phyloP scores from a whole-genome alignment of 1,284 basidiomycete genomes.

The Trametes versicolor region DNA sequence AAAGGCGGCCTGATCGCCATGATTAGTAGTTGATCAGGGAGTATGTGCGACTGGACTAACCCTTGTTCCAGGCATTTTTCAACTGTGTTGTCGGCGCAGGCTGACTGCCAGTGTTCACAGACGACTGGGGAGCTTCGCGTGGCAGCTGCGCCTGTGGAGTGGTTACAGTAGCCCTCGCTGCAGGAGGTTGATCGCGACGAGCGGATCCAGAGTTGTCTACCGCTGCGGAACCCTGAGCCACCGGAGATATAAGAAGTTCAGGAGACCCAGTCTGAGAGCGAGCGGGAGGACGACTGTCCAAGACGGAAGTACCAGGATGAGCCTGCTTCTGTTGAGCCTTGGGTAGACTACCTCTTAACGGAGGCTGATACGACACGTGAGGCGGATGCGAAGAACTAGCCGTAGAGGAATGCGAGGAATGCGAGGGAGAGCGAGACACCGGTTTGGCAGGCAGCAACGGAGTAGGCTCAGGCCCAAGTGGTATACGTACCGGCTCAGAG shows the following conservation, averaged over 20 bases:
- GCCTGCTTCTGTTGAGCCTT: constrained; percentile 18
- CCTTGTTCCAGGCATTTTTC: constrained; percentile 6
- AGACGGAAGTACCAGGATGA: constrained; percentile 10
- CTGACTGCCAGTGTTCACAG: not conserved
- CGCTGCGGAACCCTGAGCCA: constrained; percentile 10
- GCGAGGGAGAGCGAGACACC: constrained; percentile 28
- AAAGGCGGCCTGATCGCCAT: constrained; percentile 10
- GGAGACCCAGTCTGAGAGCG: constrained; percentile 18
- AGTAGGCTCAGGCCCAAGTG: constrained; percentile 9
- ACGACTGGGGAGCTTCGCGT: not conserved
- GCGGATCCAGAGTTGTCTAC: constrained; percentile 22
- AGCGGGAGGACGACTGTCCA: not conserved
- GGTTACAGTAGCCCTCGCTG: not conserved
- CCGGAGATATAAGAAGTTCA: constrained; percentile 13
- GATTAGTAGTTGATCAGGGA: not conserved
- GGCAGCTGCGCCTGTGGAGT: not conserved
- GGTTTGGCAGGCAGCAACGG: constrained; percentile 10
- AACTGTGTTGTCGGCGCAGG: not conserved
- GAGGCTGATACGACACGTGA: constrained; percentile 8
- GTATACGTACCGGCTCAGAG: constrained; percentile 19
- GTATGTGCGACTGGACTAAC: not conserved
- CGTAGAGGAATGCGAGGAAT: constrained; percentile 25
- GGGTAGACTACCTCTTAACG: constrained; percentile 14
- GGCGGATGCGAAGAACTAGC: constrained; percentile 18
- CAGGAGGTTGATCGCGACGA: constrained; percentile 11